A percentile compares a stretch with the other conserved stretches of the same genome.
phyloP scores from a whole-genome alignment of 1,284 basidiomycete species.

The Phellopilus nigrolimitatus region DNA sequence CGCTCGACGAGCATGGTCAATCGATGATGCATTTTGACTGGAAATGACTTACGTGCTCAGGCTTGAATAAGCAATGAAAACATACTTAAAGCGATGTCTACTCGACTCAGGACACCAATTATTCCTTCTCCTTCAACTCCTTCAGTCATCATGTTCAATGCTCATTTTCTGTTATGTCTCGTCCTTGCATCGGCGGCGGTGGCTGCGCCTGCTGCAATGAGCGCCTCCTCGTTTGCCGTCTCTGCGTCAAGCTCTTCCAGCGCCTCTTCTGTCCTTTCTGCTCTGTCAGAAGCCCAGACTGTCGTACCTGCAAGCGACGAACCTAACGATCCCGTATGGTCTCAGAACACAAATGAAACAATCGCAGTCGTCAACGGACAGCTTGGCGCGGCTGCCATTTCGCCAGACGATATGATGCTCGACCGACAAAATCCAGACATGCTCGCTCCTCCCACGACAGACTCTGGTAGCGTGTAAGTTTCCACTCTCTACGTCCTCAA shows the following conservation, averaged over 20 bases:
- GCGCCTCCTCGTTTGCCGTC: not conserved
- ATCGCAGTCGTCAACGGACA: slow-evolving; percentile 35
- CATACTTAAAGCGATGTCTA: no score
- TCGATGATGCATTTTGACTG: no score
- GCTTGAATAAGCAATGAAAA: no score
- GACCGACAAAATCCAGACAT: slow-evolving; percentile 57
- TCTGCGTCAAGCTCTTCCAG: not conserved
- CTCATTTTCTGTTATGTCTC: not conserved
- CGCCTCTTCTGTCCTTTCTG: slow-evolving; percentile 4
- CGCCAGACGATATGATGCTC: slow-evolving; percentile 49
- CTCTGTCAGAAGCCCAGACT: slow-evolving; percentile 29
- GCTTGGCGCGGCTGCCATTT: slow-evolving; percentile 51
- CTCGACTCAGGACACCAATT: no score
- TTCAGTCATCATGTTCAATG: slow-evolving; percentile 9
- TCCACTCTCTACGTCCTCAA: not conserved
- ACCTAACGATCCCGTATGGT: slow-evolving; percentile 45
- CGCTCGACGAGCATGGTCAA: no score
- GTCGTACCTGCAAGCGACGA: slow-evolving; percentile 45
- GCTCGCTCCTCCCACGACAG: slow-evolving; percentile 61
- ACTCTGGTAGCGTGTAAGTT: slow-evolving; percentile 56
- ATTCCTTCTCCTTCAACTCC: no score
- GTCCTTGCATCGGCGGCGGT: slow-evolving; percentile 1
- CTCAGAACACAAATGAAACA: slow-evolving; percentile 27
- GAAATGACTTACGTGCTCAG: no score
- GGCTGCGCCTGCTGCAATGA: slow-evolving; percentile 6